phyloP scores from a whole-genome alignment of 1,284 basidiomycete species.

The Cryptococcus sp. region DNA sequence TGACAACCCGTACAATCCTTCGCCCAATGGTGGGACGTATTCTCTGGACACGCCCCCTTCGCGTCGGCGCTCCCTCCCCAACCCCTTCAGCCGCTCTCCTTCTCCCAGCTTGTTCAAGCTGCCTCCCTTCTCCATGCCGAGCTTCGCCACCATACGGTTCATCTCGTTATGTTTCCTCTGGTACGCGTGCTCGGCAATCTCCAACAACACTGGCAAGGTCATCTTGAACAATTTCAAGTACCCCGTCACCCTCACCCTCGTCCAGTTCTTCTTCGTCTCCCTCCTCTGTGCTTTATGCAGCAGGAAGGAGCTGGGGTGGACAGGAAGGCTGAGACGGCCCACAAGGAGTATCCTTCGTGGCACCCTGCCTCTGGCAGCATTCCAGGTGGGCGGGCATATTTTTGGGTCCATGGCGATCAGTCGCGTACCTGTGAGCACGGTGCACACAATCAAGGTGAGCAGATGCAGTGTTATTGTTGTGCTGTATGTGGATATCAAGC shows the following conservation, averaged over 20 bases:
- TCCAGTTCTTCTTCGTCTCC: slow-evolving; percentile 94
- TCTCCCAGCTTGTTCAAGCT: slow-evolving; percentile 22
- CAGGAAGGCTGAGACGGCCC: slow-evolving; percentile 60
- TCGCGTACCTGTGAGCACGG: slow-evolving; percentile 92
- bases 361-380: slow-evolving; percentile 88
- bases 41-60: slow-evolving; percentile 13
- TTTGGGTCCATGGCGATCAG: slow-evolving; percentile 96
- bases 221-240: slow-evolving; percentile 50
- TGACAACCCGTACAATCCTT: slow-evolving; percentile 10
- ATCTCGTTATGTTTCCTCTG: slow-evolving; percentile 48
- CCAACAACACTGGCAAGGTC: slow-evolving; percentile 51
- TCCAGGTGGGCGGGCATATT: slow-evolving; percentile 91
- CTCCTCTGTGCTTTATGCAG: slow-evolving; percentile 75
- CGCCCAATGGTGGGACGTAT: neutral
- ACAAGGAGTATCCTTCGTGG: slow-evolving; percentile 68
- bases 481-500: too few species aligned
- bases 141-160: slow-evolving; percentile 41
- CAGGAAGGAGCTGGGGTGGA: slow-evolving; percentile 61
- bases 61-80: slow-evolving; percentile 7
- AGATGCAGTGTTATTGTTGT: neutral
- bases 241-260: slow-evolving; percentile 71
- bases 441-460: slow-evolving; percentile 95
- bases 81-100: slow-evolving; percentile 4
- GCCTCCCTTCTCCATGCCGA: slow-evolving; percentile 29
- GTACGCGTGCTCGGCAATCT: slow-evolving; percentile 51